These are phyloP conservation scores for Arthrobotrys musiformis DNA, from an alignment of 2,329 filamentous ascomycete species.

Conservation along the genomic window DNA sequence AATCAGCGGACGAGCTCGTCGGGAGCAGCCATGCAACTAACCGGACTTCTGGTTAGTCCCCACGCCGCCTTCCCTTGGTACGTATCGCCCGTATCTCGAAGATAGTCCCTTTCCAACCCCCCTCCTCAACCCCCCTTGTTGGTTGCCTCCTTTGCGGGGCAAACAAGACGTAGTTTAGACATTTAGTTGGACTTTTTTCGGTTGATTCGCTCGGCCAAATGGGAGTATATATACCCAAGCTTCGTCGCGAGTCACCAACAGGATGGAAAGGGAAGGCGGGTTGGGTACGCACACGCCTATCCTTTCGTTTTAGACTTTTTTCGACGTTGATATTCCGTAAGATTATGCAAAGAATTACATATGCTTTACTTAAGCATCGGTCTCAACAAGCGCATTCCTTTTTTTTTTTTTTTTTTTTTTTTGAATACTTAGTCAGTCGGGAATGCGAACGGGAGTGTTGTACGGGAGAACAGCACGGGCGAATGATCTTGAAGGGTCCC, in stretches of 20 bases:
- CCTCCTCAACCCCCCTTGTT: constrained; percentile 4
- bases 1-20: constrained; percentile 20
- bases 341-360: neutral
- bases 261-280: constrained; percentile 12
- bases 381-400: no score
- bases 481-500: no score
- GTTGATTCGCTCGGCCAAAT: constrained; percentile 30
- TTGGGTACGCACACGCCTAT: neutral
- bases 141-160: constrained; percentile 29
- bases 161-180: no score
- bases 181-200: neutral
- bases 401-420: no score
- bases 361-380: neutral
- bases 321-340: constrained; percentile 9
- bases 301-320: neutral
- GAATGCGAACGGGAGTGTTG: neutral
- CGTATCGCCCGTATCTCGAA: constrained; percentile 13
- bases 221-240: no score
- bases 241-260: neutral
- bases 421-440: no score
- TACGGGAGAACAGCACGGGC: no score
- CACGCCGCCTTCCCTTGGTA: constrained; percentile 20
- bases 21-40: constrained; percentile 37
- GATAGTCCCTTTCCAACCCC: no score
- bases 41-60: constrained; percentile 19